Conservation (phyloP, 345 rosid genomes). For the Anastatica hierochuntica region DNA sequence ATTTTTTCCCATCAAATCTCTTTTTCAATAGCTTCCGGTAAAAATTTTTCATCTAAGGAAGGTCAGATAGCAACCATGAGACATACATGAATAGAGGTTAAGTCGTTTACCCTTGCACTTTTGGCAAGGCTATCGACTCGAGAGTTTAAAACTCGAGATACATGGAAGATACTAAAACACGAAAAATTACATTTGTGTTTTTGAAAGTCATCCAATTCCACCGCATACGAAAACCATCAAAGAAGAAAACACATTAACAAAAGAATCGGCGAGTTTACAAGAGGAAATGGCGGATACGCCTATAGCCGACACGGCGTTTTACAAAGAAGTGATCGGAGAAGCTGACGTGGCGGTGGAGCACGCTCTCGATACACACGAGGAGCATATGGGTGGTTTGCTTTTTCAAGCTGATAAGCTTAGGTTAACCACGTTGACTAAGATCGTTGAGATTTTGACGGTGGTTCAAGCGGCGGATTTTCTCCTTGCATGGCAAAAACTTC, state of each 20-base stretch:
- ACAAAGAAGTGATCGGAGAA: neutral
- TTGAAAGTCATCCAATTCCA: too few relatives aligned
- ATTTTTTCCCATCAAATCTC: too few relatives aligned
- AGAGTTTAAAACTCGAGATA: too few relatives aligned
- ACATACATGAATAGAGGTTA: too few relatives aligned
- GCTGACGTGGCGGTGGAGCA: slow-evolving; percentile 15
- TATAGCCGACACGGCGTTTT: slow-evolving; percentile 20
- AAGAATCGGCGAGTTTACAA: slow-evolving; percentile 30
- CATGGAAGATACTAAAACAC: too few relatives aligned
- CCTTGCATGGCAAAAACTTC: slow-evolving; percentile 32
- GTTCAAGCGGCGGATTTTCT: slow-evolving; percentile 32
- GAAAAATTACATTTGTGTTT: too few relatives aligned
- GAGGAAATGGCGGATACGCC: slow-evolving; percentile 44
- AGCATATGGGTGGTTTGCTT: slow-evolving; percentile 22
- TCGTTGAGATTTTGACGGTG: slow-evolving; percentile 19
- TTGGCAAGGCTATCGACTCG: too few relatives aligned
- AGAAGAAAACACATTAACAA: slow-evolving; percentile 30
- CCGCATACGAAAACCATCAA: too few relatives aligned
- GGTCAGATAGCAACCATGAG: too few relatives aligned
- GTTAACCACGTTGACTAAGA: slow-evolving; percentile 25
- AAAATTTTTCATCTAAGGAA: too few relatives aligned
- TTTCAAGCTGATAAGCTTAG: slow-evolving; percentile 32
- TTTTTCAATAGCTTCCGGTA: too few relatives aligned
- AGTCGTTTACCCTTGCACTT: too few relatives aligned
- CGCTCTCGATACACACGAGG: slow-evolving; percentile 27